Evolutionary conservation across 2,329 filamentous ascomycete genomes (phyloP).

Genomic region (Myotisia sp.): DNA sequence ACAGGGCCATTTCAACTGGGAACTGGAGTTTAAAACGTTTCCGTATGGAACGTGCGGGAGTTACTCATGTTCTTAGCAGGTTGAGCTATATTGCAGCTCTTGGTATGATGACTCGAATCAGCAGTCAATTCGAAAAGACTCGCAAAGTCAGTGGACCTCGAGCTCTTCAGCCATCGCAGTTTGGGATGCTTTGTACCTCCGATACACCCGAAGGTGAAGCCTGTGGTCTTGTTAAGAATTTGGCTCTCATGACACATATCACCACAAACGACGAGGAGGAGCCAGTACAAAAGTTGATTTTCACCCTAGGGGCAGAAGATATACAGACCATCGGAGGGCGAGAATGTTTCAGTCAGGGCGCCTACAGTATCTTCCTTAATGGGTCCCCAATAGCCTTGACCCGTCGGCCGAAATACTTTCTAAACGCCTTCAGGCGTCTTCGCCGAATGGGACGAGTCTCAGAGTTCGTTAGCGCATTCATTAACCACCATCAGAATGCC

Average conservation of each 20-base stretch:
- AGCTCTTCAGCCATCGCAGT: slow-evolving; percentile 92
- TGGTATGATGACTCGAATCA: slow-evolving; percentile 99
- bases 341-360: slow-evolving; percentile 71
- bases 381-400: slow-evolving; percentile 86
- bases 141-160: slow-evolving; percentile 90
- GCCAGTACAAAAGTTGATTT: slow-evolving; percentile 74
- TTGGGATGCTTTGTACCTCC: slow-evolving; percentile 93
- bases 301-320: slow-evolving; percentile 70
- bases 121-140: slow-evolving; percentile 97
- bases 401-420: slow-evolving; percentile 70
- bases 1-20: slow-evolving; percentile 88
- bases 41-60: slow-evolving; percentile 93
- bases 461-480: slow-evolving; percentile 90
- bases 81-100: slow-evolving; percentile 92
- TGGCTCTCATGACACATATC: slow-evolving; percentile 98
- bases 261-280: slow-evolving; percentile 92
- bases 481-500: slow-evolving; percentile 81
- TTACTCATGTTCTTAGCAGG: slow-evolving; percentile 89
- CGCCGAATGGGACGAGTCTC: slow-evolving; percentile 83
- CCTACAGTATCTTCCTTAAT: slow-evolving; percentile 88
- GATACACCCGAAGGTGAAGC: slow-evolving; percentile 98
- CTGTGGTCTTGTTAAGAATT: slow-evolving; percentile 92
- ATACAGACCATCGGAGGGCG: slow-evolving; percentile 67
- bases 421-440: slow-evolving; percentile 71
- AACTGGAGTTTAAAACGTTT: slow-evolving; percentile 98